Percentiles rank a stretch among this genome's conserved stretches.
Evolutionary conservation across 352 stramenopile genomes (phyloP).

Genomic region (Saprolegnia parasitica): DNA sequence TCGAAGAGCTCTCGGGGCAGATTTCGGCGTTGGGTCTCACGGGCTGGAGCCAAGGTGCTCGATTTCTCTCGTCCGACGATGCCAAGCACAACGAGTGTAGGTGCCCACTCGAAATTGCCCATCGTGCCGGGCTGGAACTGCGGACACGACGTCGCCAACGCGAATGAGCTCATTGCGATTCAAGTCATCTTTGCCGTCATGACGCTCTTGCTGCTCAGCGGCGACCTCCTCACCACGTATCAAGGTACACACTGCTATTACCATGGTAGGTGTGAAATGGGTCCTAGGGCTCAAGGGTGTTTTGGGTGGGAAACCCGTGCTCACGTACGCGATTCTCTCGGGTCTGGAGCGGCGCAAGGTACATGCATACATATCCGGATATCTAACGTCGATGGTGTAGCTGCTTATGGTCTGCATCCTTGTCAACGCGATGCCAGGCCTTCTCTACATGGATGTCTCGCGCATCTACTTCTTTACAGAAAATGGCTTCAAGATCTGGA

Average conservation of each 20-base stretch:
- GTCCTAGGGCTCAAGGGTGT: constrained; percentile 20
- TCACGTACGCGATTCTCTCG: constrained; percentile 18
- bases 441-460: constrained; percentile 22
- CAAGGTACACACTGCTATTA: constrained; percentile 24
- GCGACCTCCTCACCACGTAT: constrained; percentile 21
- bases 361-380: too few relatives aligned
- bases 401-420: constrained; percentile 16
- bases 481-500: constrained; percentile 30
- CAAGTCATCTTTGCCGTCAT: constrained; percentile 16
- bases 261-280: too few relatives aligned
- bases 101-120: not conserved
- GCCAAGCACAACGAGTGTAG: constrained; percentile 4
- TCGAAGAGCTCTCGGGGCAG: constrained; percentile 13
- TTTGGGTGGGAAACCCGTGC: constrained; percentile 11
- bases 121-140: constrained; percentile 18
- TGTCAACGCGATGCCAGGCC: constrained; percentile 4
- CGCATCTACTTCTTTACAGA: constrained; percentile 26
- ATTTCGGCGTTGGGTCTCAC: not conserved
- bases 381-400: too few relatives aligned
- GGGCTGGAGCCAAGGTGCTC: constrained; percentile 23
- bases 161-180: constrained; percentile 13
- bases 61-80: too few relatives aligned
- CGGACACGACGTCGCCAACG: constrained; percentile 10
- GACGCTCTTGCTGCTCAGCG: constrained; percentile 8
- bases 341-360: constrained; percentile 26